Percentiles rank a stretch among this genome's conserved stretches.
These are phyloP conservation scores for Bigelowiella natans DNA, from an alignment of 78 protist genomes.

Conservation along the genomic window DNA sequence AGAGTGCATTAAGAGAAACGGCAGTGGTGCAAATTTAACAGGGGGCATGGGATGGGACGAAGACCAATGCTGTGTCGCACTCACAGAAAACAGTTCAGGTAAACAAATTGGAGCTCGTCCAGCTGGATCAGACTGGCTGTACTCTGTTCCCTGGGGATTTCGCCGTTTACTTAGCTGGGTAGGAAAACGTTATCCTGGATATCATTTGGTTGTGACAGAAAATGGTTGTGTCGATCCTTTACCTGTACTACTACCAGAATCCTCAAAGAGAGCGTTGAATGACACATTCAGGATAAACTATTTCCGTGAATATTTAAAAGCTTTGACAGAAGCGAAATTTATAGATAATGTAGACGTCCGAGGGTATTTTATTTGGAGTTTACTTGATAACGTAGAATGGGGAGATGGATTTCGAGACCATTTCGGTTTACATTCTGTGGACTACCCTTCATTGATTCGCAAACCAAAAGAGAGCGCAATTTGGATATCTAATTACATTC, in stretches of 20 bases:
- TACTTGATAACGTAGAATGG: conserved; percentile 40
- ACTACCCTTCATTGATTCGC: too few relatives aligned
- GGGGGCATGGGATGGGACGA: not conserved
- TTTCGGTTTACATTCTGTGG: too few relatives aligned
- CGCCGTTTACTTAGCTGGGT: conserved; percentile 24
- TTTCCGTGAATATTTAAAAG: not conserved
- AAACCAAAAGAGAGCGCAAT: too few relatives aligned
- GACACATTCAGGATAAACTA: conserved; percentile 13
- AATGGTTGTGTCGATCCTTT: not conserved
- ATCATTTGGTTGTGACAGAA: not conserved
- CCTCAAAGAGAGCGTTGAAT: not conserved
- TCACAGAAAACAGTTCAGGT: not conserved
- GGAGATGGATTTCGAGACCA: too few relatives aligned
- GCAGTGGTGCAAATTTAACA: not conserved
- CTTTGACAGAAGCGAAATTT: not conserved
- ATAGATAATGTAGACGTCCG: not conserved
- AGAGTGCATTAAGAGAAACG: not conserved
- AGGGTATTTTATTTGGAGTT: conserved; percentile 32
- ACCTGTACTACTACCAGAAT: not conserved
- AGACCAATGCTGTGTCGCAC: not conserved
- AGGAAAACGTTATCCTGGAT: not conserved
- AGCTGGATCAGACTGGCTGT: conserved; percentile 33
- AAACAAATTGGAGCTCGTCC: not conserved
- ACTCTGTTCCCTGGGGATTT: conserved; percentile 31
- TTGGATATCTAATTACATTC: too few relatives aligned